Evolutionary conservation across 2,329 filamentous ascomycete genomes (phyloP).

Genomic region (Verticillium nonalfalfae): DNA sequence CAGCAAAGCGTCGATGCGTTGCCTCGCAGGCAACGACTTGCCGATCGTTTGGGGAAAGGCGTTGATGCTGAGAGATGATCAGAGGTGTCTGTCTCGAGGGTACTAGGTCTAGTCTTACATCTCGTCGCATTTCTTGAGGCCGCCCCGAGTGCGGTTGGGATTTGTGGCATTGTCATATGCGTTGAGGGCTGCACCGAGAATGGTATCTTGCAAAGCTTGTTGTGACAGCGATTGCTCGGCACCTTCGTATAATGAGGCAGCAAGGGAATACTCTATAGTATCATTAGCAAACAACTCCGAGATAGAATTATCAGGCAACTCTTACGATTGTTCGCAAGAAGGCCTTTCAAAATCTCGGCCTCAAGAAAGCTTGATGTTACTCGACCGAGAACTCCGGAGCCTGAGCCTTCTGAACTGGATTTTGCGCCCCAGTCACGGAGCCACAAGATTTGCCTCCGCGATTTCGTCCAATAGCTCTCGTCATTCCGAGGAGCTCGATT

Average conservation of each 20-base stretch:
- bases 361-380: conserved; percentile 59
- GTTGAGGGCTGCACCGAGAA: conserved; percentile 58
- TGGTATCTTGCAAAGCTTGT: conserved; percentile 49
- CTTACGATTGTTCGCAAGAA: conserved; percentile 57
- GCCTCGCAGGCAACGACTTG: conserved; percentile 41
- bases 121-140: conserved; percentile 70
- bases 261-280: conserved; percentile 52
- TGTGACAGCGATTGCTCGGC: conserved; percentile 40
- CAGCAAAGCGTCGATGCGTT: conserved; percentile 57
- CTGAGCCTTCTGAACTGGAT: conserved; percentile 26
- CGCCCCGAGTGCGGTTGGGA: conserved; percentile 68
- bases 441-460: conserved; percentile 64
- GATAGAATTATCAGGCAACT: conserved; percentile 3
- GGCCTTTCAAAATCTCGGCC: conserved; percentile 61
- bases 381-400: conserved; percentile 57
- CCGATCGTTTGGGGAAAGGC: conserved; percentile 55
- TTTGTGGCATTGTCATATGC: conserved; percentile 80
- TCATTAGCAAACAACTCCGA: conserved; percentile 4
- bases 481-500: conserved; percentile 49
- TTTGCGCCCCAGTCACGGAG: conserved; percentile 64
- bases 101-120: conserved; percentile 44
- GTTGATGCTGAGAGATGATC: conserved; percentile 42
- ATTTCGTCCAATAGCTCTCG: conserved; percentile 56
- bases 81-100: conserved; percentile 7
- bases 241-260: conserved; percentile 54